These are phyloP conservation scores for Trichoderma atrobrunneum DNA, from an alignment of 2,329 filamentous ascomycete genomes.

Conservation along the genomic window DNA sequence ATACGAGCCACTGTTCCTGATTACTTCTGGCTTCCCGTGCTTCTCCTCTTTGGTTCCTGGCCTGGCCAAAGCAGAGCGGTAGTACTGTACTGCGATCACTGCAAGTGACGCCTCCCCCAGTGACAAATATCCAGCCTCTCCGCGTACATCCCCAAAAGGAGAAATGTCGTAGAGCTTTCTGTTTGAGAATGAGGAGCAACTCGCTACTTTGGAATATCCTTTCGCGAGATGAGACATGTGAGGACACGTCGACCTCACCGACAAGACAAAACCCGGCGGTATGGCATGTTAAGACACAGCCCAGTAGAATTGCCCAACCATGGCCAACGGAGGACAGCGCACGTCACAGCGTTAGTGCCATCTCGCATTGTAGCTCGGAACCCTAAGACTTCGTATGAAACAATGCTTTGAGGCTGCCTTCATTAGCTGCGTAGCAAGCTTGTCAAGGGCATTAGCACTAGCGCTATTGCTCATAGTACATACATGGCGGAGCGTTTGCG, in stretches of 20 bases:
- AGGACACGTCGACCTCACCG: background rate
- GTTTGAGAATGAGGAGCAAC: background rate
- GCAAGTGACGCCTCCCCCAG: background rate
- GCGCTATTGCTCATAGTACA: background rate
- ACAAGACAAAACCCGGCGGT: background rate
- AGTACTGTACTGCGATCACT: background rate
- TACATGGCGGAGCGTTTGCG: background rate
- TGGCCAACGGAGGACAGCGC: background rate
- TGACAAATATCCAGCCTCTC: background rate
- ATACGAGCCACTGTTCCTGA: conserved; percentile 14
- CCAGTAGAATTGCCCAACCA: background rate
- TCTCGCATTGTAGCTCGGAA: background rate
- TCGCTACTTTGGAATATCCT: background rate
- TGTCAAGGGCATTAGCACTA: background rate
- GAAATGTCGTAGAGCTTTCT: background rate
- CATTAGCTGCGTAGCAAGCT: background rate
- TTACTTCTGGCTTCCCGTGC: background rate
- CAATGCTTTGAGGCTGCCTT: background rate
- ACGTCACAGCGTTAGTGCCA: conserved; percentile 4
- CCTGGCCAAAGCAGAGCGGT: background rate
- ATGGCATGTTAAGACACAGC: background rate
- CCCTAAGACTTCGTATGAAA: background rate
- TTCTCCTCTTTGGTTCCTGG: conserved; percentile 13
- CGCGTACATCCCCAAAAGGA: conserved; percentile 1
- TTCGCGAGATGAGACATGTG: conserved; percentile 2